Percentiles rank a stretch among this genome's conserved stretches.
Conservation (phyloP, 1,284 basidiomycete genomes). For the Anthracocystis setariae region DNA sequence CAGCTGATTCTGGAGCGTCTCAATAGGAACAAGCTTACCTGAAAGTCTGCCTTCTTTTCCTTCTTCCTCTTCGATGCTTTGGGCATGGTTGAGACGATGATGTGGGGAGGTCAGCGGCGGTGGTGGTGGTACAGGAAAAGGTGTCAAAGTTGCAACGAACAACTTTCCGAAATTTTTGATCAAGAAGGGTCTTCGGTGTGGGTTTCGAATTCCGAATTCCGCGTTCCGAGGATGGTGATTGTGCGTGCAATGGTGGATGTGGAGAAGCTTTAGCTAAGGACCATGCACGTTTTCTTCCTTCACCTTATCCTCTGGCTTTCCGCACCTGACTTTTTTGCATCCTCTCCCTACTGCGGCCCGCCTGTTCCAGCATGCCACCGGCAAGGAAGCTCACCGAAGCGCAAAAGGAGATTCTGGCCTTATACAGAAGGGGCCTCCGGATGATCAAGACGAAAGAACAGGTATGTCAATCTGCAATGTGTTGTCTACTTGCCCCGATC, state of each 20-base stretch:
- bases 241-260: background rate
- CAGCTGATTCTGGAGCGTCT: too few relatives aligned
- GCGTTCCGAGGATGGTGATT: too few relatives aligned
- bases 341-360: background rate
- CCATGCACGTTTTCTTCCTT: background rate
- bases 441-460: constrained; percentile 59
- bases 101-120: background rate
- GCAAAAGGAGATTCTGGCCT: constrained; percentile 56
- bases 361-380: constrained; percentile 20
- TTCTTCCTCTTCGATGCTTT: constrained; percentile 51
- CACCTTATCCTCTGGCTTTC: background rate
- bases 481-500: too few relatives aligned
- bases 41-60: constrained; percentile 51
- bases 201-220: constrained; percentile 9
- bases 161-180: constrained; percentile 19
- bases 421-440: constrained; percentile 59
- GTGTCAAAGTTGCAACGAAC: background rate
- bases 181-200: background rate
- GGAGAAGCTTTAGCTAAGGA: constrained; percentile 22
- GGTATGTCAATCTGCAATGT: constrained; percentile 31
- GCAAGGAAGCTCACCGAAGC: constrained; percentile 45
- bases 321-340: background rate
- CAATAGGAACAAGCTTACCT: constrained; percentile 26
- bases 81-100: constrained; percentile 24
- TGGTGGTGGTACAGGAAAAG: background rate